Evolutionary conservation across 345 rosid species (phyloP), one percentile per base, ranked within the genome.

Genomic region (Salix caprea): DNA sequence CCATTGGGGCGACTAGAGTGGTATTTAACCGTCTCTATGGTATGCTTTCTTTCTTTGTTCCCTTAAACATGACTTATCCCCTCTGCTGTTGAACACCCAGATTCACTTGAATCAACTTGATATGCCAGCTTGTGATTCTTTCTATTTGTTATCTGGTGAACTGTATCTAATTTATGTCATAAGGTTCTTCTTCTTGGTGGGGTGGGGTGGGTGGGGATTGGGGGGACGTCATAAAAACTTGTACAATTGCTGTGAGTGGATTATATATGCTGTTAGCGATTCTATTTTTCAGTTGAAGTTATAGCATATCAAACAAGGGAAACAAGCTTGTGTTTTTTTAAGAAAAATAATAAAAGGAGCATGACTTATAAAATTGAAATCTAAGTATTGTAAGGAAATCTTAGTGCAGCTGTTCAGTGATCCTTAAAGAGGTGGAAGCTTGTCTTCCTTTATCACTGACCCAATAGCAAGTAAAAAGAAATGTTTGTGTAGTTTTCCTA

Each of bases 21-120:
- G 93, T 90, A 71, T 92, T 92, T 78, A 95, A 95, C 78, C 95
- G 90, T 84, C 94, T 91, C 76, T 91, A 92, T 52, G 99, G 99
- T 95, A 89, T 67, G 77, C 34, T 74, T 69, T 67, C 64, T 52
- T 56, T 68, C 64, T 52, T 56, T 68, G 44, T 18, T n/a, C 21
- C 76, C 48, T 82, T 39, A 12, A 14, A 36, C 11, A 64, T 69
- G 60, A 65, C 58, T 34, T 72, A 36, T 30, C 26, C 5, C 34
- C 9, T 37, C 19, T 5, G 42, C 9, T 18, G 23, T 14, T 74
- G 16, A 39, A 30, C 21, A 2, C 15, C 40, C 28, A 19, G 6
- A 24, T 77, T 74, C 78, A 39, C 60, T 69, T 73, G 28, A 19
- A 39, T 34, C n/a, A 30, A 13, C 70, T 62, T 7, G 34, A 40